A percentile compares a stretch with the other conserved stretches of the same genome.
Conservation (phyloP, 495 filamentous ascomycete genomes). For the Penicillium psychrofluorescens region DNA sequence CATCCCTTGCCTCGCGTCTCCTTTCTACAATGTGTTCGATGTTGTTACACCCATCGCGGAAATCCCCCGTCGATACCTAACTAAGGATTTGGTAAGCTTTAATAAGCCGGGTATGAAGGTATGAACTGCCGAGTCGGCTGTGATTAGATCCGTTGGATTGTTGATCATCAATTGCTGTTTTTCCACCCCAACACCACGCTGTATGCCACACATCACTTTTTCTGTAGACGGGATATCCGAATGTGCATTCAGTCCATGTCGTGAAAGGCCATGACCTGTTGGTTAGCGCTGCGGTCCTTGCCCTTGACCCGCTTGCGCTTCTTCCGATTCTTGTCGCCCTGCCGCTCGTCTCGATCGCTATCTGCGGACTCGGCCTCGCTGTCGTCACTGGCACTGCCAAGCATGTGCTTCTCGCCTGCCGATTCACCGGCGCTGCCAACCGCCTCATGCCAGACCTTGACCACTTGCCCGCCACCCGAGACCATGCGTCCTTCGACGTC, state of each 20-base stretch:
- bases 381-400: conserved; percentile 31
- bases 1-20: no score
- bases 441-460: conserved; percentile 80
- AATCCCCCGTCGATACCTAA: conserved; percentile 1
- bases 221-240: conserved; percentile 7
- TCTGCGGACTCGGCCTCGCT: conserved; percentile 39
- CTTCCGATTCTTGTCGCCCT: conserved; percentile 38
- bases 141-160: not conserved
- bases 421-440: conserved; percentile 31
- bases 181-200: conserved; percentile 1
- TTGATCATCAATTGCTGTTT: not conserved
- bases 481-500: conserved; percentile 80
- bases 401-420: conserved; percentile 24
- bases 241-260: conserved; percentile 49
- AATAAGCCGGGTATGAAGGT: conserved; percentile 12
- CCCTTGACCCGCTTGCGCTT: conserved; percentile 54
- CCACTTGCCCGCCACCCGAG: conserved; percentile 69
- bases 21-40: no score
- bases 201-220: conserved; percentile 5
- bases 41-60: not conserved
- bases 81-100: conserved; percentile 11
- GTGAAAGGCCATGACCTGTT: conserved; percentile 56
- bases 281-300: conserved; percentile 42
- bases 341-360: conserved; percentile 28
- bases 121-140: not conserved